Evolutionary conservation across 2,329 filamentous ascomycete genomes (phyloP).

Genomic region (Trichoderma breve): DNA sequence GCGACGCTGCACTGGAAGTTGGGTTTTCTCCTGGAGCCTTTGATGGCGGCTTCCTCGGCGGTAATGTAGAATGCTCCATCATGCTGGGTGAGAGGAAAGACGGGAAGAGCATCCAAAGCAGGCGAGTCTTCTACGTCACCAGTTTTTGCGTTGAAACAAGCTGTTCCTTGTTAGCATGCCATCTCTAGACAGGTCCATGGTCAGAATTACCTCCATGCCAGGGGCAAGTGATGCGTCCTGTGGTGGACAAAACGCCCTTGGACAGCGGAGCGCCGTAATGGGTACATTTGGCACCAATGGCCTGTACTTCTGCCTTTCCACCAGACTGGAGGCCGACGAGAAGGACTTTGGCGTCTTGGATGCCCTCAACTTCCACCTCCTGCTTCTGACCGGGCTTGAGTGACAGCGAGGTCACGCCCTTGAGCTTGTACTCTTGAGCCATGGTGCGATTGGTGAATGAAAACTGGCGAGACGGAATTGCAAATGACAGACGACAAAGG

Average conservation of each 20-base stretch:
- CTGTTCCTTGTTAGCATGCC: conserved; percentile 42
- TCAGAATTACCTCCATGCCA: conserved; percentile 83
- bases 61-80: conserved; percentile 82
- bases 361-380: conserved; percentile 86
- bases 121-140: conserved; percentile 96
- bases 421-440: conserved; percentile 66
- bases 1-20: conserved; percentile 66
- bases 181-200: not conserved
- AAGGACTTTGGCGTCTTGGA: conserved; percentile 76
- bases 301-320: conserved; percentile 35
- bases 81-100: conserved; percentile 75
- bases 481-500: not conserved
- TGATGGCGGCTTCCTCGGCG: conserved; percentile 75
- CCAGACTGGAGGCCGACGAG: conserved; percentile 49
- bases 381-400: conserved; percentile 79
- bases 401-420: conserved; percentile 70
- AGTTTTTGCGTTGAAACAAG: conserved; percentile 86
- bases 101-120: conserved; percentile 78
- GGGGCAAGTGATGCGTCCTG: conserved; percentile 84
- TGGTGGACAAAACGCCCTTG: conserved; percentile 78
- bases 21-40: conserved; percentile 69
- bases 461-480: conserved; percentile 21
- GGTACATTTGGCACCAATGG: conserved; percentile 78
- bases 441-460: conserved; percentile 40
- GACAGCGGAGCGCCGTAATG: conserved; percentile 91